Base-by-base conservation (phyloP, 192 early-diverging fungal species). In the Entophlyctis luteolus region DNA sequence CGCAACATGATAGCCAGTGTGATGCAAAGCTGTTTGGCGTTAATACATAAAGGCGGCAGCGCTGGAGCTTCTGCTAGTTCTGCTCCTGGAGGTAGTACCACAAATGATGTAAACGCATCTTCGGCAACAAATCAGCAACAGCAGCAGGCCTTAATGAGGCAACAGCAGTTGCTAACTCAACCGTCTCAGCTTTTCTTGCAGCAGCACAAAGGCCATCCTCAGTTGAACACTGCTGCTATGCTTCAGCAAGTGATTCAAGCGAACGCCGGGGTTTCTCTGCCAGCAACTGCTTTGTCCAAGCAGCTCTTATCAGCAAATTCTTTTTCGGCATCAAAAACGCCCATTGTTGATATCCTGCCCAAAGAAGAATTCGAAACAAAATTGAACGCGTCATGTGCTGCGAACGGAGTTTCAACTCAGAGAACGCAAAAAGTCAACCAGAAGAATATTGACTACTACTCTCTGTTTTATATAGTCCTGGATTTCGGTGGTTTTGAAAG, bases 391-490 rank as follows among this genome's bases (percentile, higher is more conserved):
- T 48, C 32, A 16, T 33, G 48, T 29, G 47, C 38, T 28, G 33
- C 18, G 31, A 50, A 31, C 48, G 31, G 48, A 22, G 45, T 37
- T 8, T 29, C 48, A 8, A 60, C 20, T 25, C 4, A 14, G 5
- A 4, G 55, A 4, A 18, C 23, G 16, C 62, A 63, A 38, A 48
- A 38, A 29, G 33, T 63, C 45, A 63, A 63, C 34, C 31, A 31
- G 32, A 63, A 63, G 32, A 25, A 25, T 29, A 32, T 63, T 25
- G 62, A 63, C 33, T 63, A 63, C 25, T 63, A 63, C 32, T 50
- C 47, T 27, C 36, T 63, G 27, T 63, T 63, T 63, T 63, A 63
- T 34, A 33, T 63, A n/a, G 62, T 63, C 16, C 25, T 63, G 33
- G 62, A 63, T 38, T 63, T 50, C 35, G 62, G 62, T 12, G 62